phyloP scores from a whole-genome alignment of 331 rosid species.

The Quercus tomentella region DNA sequence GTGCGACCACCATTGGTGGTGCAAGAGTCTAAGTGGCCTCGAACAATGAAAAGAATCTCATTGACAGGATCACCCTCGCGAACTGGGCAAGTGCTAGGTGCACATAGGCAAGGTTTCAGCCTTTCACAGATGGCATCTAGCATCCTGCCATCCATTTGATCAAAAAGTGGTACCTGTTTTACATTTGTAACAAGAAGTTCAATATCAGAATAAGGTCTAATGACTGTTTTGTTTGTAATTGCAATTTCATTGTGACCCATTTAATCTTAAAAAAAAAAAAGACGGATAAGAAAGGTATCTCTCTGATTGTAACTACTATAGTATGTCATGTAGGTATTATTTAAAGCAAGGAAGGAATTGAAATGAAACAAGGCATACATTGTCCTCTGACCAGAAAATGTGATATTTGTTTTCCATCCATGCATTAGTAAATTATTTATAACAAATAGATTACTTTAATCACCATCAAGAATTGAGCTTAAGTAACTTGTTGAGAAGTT shows the following conservation, averaged over 20 bases:
- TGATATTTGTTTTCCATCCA: not conserved
- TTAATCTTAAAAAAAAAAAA: not conserved
- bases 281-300: not conserved
- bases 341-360: not conserved
- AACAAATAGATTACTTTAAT: no score
- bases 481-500: not conserved
- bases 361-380: not conserved
- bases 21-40: constrained; percentile 49
- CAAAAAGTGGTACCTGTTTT: constrained; percentile 49
- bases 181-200: not conserved
- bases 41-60: constrained; percentile 54
- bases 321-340: not conserved
- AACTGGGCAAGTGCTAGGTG: constrained; percentile 35
- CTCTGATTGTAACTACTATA: not conserved
- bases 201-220: not conserved
- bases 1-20: constrained; percentile 69
- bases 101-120: constrained; percentile 43
- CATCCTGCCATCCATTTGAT: constrained; percentile 55
- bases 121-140: constrained; percentile 60
- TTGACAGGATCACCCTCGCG: constrained; percentile 57
- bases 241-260: not conserved
- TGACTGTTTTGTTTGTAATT: not conserved
- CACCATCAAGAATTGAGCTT: no score
- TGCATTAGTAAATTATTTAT: not conserved
- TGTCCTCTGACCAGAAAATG: not conserved